These are phyloP conservation scores for Metschnikowia arizonensis DNA, from an alignment of 805 yeast genomes.

Conservation along the genomic window DNA sequence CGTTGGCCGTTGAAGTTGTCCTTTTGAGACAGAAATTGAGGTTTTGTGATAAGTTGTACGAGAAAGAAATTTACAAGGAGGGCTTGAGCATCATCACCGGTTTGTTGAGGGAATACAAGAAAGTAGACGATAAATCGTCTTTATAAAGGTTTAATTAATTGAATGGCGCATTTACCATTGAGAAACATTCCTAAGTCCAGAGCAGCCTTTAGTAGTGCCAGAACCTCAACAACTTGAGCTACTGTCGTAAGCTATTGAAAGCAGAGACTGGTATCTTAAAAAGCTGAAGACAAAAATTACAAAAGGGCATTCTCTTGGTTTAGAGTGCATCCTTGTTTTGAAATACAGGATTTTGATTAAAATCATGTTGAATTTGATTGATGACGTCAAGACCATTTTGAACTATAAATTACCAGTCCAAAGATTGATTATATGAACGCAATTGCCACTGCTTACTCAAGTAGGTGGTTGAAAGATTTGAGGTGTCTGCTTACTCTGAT, in stretches of 20 bases:
- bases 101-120: slow-evolving; percentile 80
- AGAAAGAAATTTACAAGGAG: slow-evolving; percentile 59
- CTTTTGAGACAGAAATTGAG: slow-evolving; percentile 84
- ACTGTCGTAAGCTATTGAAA: slow-evolving; percentile 88
- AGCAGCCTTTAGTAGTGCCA: slow-evolving; percentile 89
- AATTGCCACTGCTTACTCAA: slow-evolving; percentile 81
- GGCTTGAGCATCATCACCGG: slow-evolving; percentile 69
- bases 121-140: slow-evolving; percentile 91
- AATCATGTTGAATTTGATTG: slow-evolving; percentile 84
- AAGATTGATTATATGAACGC: slow-evolving; percentile 95
- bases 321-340: slow-evolving; percentile 76
- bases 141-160: slow-evolving; percentile 92
- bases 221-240: slow-evolving; percentile 94
- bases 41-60: slow-evolving; percentile 69
- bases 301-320: slow-evolving; percentile 94
- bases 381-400: slow-evolving; percentile 78
- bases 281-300: slow-evolving; percentile 95
- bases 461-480: slow-evolving; percentile 89
- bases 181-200: slow-evolving; percentile 87
- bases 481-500: slow-evolving; percentile 61
- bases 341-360: slow-evolving; percentile 91
- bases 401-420: slow-evolving; percentile 77
- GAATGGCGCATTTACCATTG: slow-evolving; percentile 88
- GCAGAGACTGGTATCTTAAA: slow-evolving; percentile 94
- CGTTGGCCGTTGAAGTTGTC: slow-evolving; percentile 87